A percentile compares a stretch with the other conserved stretches of the same genome.
Evolutionary conservation across 2,329 filamentous ascomycete genomes (phyloP).

Genomic region (Curvularia verruculosa): DNA sequence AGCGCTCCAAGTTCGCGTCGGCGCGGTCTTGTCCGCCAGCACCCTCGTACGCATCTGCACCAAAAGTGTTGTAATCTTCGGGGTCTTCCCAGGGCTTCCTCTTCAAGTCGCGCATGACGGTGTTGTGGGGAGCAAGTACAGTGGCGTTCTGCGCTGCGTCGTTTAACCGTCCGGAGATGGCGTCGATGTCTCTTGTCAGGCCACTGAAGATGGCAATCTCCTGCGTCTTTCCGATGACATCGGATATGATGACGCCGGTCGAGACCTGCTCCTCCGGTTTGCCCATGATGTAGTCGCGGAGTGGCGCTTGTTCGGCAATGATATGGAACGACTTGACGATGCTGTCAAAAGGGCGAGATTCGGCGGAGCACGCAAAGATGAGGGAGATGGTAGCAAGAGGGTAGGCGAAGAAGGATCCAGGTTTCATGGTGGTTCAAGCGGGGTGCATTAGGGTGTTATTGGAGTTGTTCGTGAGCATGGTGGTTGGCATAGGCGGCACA

Average conservation of each 20-base stretch:
- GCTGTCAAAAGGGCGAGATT: constrained; percentile 40
- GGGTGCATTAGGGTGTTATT: constrained; percentile 17
- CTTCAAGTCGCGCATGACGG: constrained; percentile 75
- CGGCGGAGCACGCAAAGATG: constrained; percentile 40
- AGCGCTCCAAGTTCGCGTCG: constrained; percentile 73
- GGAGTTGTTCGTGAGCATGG: constrained; percentile 17
- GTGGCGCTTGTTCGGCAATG: constrained; percentile 36
- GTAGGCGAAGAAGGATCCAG: constrained; percentile 29
- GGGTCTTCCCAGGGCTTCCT: constrained; percentile 87
- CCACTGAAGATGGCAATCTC: constrained; percentile 83
- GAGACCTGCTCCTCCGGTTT: constrained; percentile 38
- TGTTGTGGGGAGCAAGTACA: constrained; percentile 86
- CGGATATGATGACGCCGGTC: constrained; percentile 71
- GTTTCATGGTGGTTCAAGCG: constrained; percentile 36
- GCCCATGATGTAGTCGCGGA: constrained; percentile 38
- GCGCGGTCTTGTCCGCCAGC: constrained; percentile 76
- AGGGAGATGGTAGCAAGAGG: constrained; percentile 39
- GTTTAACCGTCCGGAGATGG: constrained; percentile 72
- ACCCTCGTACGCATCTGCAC: constrained; percentile 76
- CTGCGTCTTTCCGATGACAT: constrained; percentile 80
- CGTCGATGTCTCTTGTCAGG: constrained; percentile 75
- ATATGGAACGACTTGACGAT: constrained; percentile 38
- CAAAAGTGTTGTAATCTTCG: constrained; percentile 71
- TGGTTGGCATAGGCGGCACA: constrained; percentile 26
- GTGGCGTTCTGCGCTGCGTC: constrained; percentile 74